Base-by-base conservation (phyloP, 495 filamentous ascomycete species). In the Xeromyces bisporus region DNA sequence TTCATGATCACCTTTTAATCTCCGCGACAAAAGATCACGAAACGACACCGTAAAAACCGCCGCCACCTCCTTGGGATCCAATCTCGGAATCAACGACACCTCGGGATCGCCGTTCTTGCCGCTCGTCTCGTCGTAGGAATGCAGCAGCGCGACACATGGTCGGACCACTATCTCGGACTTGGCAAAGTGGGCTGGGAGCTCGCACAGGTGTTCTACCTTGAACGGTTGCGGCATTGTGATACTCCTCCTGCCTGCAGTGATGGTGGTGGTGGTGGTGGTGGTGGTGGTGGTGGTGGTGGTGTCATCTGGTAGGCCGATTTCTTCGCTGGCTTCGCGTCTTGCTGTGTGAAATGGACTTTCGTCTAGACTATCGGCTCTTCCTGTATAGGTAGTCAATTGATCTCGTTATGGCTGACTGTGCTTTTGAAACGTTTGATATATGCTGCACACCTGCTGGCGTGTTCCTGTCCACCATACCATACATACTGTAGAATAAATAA, bases 21-120 rank as follows among this genome's bases (percentile, higher is more conserved):
- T 47, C 18, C 37, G 25, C 1, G 42, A 43, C 17, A 89, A 46
- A 42, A 93, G 91, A 39, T 78, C 69, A 36, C 69, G 65, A 42
- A 93, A 79, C 1, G 77, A 77, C 27, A 78, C 82, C 7, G 80
- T 78, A 51, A 93, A 93, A 14, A 92, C 82, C n/a, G 78, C 80
- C 2, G 80, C 82, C 1, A 93, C 85, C 54, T 93, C 85, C 32
- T 75, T 73, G 5, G 83, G 72, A 53, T 93, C 79, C 3, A 93
- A 61, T 15, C 66, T 62, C 0, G 83, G 83, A 26, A 91, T 79
- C 45, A 92, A 64, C 28, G 58, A 64, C 12, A 75, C 69, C 40
- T 87, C 80, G 1, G 69, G 75, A 18, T 68, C 53, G 0, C 62
- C 60, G 24, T 54, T 43, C 23, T 46, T 29, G 6, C 47, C 50